phyloP scores from a whole-genome alignment of 176 grass and related monocot species.

The Coix lacrymajobi region DNA sequence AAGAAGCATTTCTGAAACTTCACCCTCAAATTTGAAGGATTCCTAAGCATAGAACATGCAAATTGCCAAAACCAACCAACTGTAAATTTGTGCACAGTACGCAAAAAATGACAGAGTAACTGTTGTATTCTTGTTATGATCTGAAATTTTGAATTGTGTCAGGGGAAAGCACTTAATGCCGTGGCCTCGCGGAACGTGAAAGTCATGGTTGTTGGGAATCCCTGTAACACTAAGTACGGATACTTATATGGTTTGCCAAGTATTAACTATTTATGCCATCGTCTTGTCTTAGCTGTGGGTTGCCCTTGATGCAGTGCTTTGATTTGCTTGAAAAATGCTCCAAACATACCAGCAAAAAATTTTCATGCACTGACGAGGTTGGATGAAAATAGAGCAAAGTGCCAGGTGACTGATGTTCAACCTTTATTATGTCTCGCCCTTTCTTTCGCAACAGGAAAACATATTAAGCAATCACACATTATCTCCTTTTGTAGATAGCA shows the following conservation, averaged over 20 bases:
- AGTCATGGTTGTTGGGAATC: conserved; percentile 88
- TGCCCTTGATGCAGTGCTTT: conserved; percentile 55
- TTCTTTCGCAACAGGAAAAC: conserved; percentile 10
- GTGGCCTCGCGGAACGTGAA: conserved; percentile 89
- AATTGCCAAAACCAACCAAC: not conserved
- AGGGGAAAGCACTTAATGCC: conserved; percentile 96
- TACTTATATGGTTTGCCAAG: not conserved
- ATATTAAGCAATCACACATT: not conserved
- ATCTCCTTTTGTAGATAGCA: conserved; percentile 58
- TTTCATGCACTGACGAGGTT: conserved; percentile 89
- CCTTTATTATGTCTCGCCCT: not conserved
- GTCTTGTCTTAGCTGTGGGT: conserved; percentile 17
- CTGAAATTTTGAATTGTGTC: conserved; percentile 43
- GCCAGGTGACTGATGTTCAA: conserved; percentile 53
- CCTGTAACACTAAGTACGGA: conserved; percentile 94
- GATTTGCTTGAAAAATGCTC: conserved; percentile 97
- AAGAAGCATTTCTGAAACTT: not conserved
- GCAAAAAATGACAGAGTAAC: not conserved
- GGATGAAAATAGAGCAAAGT: conserved; percentile 99
- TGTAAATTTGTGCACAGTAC: no score
- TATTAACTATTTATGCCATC: conserved; percentile 1
- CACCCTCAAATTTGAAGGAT: not conserved
- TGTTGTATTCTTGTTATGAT: conserved; percentile 12
- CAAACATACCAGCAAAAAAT: conserved; percentile 78
- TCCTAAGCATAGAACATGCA: not conserved